phyloP scores from a whole-genome alignment of 768 basidiomycete genomes.

The Boletus tomentosulus region DNA sequence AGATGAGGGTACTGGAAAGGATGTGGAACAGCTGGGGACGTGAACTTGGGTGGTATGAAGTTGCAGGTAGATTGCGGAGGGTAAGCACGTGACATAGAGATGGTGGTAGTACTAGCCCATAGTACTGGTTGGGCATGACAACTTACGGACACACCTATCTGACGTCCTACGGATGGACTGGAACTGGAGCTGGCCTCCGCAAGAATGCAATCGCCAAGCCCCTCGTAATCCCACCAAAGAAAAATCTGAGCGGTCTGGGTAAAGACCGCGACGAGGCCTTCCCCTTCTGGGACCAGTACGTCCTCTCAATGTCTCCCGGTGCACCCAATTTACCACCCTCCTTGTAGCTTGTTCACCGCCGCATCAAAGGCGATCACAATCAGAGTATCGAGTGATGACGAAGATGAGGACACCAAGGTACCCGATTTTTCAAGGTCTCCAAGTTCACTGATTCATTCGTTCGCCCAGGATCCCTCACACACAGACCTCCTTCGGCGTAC shows the following conservation, averaged over 20 bases:
- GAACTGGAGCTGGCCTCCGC: constrained; percentile 81
- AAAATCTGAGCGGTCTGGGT: constrained; percentile 79
- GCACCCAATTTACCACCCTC: not conserved
- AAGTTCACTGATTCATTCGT: not conserved
- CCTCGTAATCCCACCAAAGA: constrained; percentile 77
- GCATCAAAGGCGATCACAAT: constrained; percentile 82
- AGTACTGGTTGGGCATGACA: constrained; percentile 16
- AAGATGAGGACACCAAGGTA: constrained; percentile 37
- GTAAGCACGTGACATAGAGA: constrained; percentile 9
- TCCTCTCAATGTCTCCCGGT: constrained; percentile 8
- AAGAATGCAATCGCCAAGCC: constrained; percentile 76
- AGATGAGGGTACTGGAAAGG: constrained; percentile 71
- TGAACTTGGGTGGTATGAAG: constrained; percentile 55
- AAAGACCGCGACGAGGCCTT: constrained; percentile 94
- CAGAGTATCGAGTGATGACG: constrained; percentile 52
- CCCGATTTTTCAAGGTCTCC: not conserved
- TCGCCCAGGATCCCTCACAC: constrained; percentile 14
- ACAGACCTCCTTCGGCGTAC: constrained; percentile 49
- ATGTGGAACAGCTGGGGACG: constrained; percentile 89
- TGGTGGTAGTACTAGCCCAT: too few species aligned
- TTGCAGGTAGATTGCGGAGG: constrained; percentile 22
- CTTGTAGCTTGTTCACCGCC: constrained; percentile 58
- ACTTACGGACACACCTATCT: constrained; percentile 59
- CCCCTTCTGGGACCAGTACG: constrained; percentile 98
- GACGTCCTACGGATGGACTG: constrained; percentile 82